Evolutionary conservation across 768 basidiomycete genomes (phyloP), one percentile per base, ranked within the genome.

Genomic region (Gloeopeniophorella convolvens): DNA sequence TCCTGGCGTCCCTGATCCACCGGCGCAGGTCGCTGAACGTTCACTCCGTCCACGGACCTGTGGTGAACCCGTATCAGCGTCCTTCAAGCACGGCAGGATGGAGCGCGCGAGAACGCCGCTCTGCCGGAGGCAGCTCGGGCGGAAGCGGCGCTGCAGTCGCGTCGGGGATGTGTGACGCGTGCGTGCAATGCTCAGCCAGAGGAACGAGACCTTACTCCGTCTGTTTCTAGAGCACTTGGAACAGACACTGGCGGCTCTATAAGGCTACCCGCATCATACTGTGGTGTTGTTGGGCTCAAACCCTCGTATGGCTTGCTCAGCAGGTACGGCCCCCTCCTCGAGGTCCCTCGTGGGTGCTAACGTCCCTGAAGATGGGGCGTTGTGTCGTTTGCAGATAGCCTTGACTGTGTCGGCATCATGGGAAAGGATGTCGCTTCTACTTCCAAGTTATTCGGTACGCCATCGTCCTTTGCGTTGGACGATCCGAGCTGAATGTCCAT

Each of bases 211-310:
- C 20, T 8, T n/a, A 34, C 26, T 32, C 31, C 11, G 7, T 28
- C 28, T 48, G 50, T 35, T 49, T 30, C 31, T 39, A 96, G 95
- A 15, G 92, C 95, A 0, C 63, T 98, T 18, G 89, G 85, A 1
- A 95, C 93, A 2, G 96, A 99, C 64, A 98, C 95, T 0, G 95
- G 96, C 7, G 96, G 95, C 1, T 98, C 96, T 5, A 83, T 85
- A 9, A 79, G 95, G 33, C 71, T 99, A 2, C 96, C 96, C 0
- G 96, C 96, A 0, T 83, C 92, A 2, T 97, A 97, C 61, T 96
- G 91, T 58, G 91, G 93, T 4, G 72, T 96, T 1, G 82, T 89
- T 2, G 96, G 96, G 0, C 67, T 97, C 36, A 99, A 99, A 62
- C 95, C 95, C 0, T 94, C 93, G 0, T 97, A 97, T 59, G 95